phyloP scores from a whole-genome alignment of 305 asterid genomes.

The Fraxinus velutina region DNA sequence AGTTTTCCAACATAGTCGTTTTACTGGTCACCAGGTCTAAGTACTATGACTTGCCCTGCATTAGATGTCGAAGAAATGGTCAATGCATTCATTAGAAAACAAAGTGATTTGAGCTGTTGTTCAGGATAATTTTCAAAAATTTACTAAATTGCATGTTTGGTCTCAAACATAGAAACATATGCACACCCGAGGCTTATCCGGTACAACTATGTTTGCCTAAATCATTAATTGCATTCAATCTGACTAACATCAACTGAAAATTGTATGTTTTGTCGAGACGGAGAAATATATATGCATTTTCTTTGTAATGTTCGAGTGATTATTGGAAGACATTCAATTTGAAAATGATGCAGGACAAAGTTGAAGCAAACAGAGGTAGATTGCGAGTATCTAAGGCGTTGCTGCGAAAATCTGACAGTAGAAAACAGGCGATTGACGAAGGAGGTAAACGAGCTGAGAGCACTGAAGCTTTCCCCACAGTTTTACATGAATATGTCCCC shows the following conservation, averaged over 20 bases:
- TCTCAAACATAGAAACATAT: neutral
- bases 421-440: slow-evolving; percentile 80
- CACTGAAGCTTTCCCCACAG: slow-evolving; percentile 75
- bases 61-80: neutral
- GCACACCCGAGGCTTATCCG: neutral
- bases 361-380: slow-evolving; percentile 96
- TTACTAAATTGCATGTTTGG: neutral
- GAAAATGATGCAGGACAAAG: slow-evolving; percentile 66
- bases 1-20: neutral
- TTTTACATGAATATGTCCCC: slow-evolving; percentile 92
- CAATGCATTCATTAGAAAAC: neutral
- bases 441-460: slow-evolving; percentile 81
- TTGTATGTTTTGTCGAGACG: neutral
- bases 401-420: slow-evolving; percentile 78
- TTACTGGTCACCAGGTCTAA: neutral
- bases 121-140: neutral
- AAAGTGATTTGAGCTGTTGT: neutral
- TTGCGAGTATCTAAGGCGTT: slow-evolving; percentile 79
- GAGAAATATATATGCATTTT: neutral
- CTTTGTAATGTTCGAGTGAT: neutral
- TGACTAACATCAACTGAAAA: neutral
- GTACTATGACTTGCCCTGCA: neutral
- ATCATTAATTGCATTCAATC: neutral
- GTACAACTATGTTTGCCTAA: neutral
- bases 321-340: neutral